These are phyloP conservation scores for Hypoxylon rickii DNA, from an alignment of 495 filamentous ascomycete species.

Conservation along the genomic window DNA sequence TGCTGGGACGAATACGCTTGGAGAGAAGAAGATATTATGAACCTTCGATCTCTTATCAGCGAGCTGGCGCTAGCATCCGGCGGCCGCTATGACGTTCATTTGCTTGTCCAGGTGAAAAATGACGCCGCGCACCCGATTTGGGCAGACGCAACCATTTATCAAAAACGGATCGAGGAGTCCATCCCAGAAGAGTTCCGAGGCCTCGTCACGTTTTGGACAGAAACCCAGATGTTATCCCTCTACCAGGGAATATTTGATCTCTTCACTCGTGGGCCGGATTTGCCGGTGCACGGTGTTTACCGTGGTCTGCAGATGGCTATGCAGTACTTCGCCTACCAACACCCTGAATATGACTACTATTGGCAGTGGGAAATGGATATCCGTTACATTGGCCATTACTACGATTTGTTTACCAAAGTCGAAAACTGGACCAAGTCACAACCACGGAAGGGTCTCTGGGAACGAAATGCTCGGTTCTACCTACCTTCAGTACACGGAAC, in stretches of 20 bases:
- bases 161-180: conserved; percentile 62
- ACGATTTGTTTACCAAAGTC: conserved; percentile 81
- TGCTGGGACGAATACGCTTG: conserved; percentile 74
- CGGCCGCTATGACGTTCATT: conserved; percentile 78
- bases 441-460: conserved; percentile 91
- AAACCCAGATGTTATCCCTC: conserved; percentile 84
- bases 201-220: conserved; percentile 88
- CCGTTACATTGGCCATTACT: conserved; percentile 95
- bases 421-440: conserved; percentile 77
- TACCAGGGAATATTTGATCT: conserved; percentile 83
- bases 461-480: conserved; percentile 90
- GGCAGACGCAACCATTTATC: conserved; percentile 63
- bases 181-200: conserved; percentile 87
- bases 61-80: conserved; percentile 78
- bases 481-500: conserved; percentile 83
- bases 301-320: conserved; percentile 90
- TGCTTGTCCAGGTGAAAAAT: conserved; percentile 76
- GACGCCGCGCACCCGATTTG: conserved; percentile 67
- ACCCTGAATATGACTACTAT: conserved; percentile 92
- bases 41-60: conserved; percentile 73
- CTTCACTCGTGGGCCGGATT: conserved; percentile 62
- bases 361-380: conserved; percentile 99
- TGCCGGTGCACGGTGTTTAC: conserved; percentile 89
- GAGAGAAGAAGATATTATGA: conserved; percentile 68
- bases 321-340: conserved; percentile 86